Base-by-base conservation (phyloP, 2,329 filamentous ascomycete genomes). In the Bisporella sp. region DNA sequence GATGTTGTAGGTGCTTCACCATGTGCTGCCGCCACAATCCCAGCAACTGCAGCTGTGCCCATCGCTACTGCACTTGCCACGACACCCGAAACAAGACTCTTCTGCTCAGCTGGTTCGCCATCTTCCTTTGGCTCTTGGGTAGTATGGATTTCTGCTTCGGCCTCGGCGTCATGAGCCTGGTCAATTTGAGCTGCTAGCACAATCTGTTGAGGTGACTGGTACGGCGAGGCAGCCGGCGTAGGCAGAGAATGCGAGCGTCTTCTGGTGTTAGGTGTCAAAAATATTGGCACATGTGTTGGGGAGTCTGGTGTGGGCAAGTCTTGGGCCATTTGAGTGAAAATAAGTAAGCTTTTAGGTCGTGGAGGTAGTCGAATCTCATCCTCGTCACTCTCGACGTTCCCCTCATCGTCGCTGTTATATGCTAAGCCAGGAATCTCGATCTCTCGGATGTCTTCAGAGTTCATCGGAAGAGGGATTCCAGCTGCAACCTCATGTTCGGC, bases 351-450 rank as follows among this genome's bases (percentile, higher is more conserved):
- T 65, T 71, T 64, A 63, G 71, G 51, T 59, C 71, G 48, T 64
- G 64, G 13, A 63, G 58, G 13, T 61, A 66, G 62, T 3, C 52
- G 63, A 31, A 56, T 32, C 60, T 73, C 58, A 53, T 71, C 60
- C 1, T 66, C 61, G 1, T 69, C 66, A 1, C 68, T 66, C 2
- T 71, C 66, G 6, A 71, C 72, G 9, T 72, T 71, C 5, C 72
- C 72, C 47, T 85, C 84, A 11, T 84, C 82, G 50, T 88, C 82
- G 50, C 74, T 80, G 56, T 82, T 76, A 9, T 66, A 67, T 1
- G 77, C 79, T 5, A 89, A 73, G 0, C 85, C 86, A 4, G 87
- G 86, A 42, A 89, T 78, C 61, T 93, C 87, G 41, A 95, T 93
- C 64, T 95, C 89, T 43, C 84, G 77, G 6, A 92, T 70, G 62